Conservation (phyloP, 768 basidiomycete genomes). For the Pleurotus citrinopileatus region DNA sequence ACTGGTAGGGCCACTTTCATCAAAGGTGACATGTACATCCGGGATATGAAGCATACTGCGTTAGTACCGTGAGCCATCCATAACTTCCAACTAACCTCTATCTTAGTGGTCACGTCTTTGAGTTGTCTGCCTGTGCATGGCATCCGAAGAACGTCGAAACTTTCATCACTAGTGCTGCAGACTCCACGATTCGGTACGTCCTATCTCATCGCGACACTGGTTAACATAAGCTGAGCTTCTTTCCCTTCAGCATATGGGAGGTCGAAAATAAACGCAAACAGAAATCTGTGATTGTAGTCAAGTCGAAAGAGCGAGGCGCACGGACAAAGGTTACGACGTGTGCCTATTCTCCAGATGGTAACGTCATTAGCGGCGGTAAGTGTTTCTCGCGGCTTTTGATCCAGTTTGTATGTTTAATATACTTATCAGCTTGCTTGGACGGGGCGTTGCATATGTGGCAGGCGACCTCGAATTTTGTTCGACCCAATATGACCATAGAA, state of each 20-base stretch:
- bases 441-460: slow-evolving; percentile 95
- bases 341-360: slow-evolving; percentile 88
- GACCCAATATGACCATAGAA: slow-evolving; percentile 85
- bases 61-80: slow-evolving; percentile 36
- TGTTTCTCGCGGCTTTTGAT: slow-evolving; percentile 10
- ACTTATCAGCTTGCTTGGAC: slow-evolving; percentile 77
- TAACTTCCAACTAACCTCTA: not conserved
- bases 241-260: slow-evolving; percentile 80
- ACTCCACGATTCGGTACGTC: slow-evolving; percentile 86
- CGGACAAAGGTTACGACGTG: slow-evolving; percentile 89
- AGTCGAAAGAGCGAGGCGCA: slow-evolving; percentile 92
- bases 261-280: slow-evolving; percentile 90
- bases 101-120: slow-evolving; percentile 88
- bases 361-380: slow-evolving; percentile 82
- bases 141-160: slow-evolving; percentile 82
- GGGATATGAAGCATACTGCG: slow-evolving; percentile 99
- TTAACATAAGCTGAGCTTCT: slow-evolving; percentile 4
- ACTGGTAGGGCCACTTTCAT: slow-evolving; percentile 68
- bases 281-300: slow-evolving; percentile 93
- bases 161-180: slow-evolving; percentile 93
- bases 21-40: slow-evolving; percentile 97
- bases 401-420: slow-evolving; percentile 9
- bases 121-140: slow-evolving; percentile 88
- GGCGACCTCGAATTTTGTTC: slow-evolving; percentile 86
- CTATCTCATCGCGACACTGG: slow-evolving; percentile 12